Base-by-base conservation (phyloP, 2,329 filamentous ascomycete species). In the Lecanicillium sp. region DNA sequence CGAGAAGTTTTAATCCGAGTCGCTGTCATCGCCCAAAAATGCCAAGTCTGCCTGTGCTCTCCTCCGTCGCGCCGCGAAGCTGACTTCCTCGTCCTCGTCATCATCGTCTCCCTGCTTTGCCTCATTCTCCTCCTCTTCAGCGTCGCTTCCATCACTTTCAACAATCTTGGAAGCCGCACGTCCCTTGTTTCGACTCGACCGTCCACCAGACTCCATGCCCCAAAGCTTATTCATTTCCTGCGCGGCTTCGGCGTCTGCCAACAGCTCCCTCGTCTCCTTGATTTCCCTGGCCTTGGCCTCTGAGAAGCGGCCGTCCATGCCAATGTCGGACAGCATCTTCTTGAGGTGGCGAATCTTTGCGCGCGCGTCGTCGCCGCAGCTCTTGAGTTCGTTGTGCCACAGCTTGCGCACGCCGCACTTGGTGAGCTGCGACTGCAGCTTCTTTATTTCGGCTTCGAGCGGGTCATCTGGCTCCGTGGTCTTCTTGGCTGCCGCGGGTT, bases 361-460 rank as follows among this genome's bases (percentile, higher is more conserved):
- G 44, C 79, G 83, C 4, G 73, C 57, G 17, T 89, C 84, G 40
- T 81, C 75, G 2, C 72, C 74, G 51, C 77, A 88, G 39, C 79
- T 69, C 57, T 86, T 86, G 19, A 98, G 72, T 60, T 96, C 87
- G 46, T 83, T 79, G 36, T 75, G 77, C 90, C 92, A 98, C 44
- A 96, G 76, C 57, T 96, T 97, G 38, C 87, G 83, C 40, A 96
- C 78, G 20, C 90, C 90, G 53, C 90, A 98, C 61, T 96, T 95
- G 33, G 82, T 65, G 6, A 98, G 74, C 60, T 90, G 87, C 8
- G 79, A 77, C 62, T 97, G 90, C 4, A 97, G 69, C 35, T 81
- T 84, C 60, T 95, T 97, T 56, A 96, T 84, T 57, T 94, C 85
- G 4, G 76, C 79, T 43, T 87, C 78, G 44, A 88, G 75, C 0